These are phyloP conservation scores for Nitzschia putrida DNA, from an alignment of 108 stramenopile species.

Conservation along the genomic window DNA sequence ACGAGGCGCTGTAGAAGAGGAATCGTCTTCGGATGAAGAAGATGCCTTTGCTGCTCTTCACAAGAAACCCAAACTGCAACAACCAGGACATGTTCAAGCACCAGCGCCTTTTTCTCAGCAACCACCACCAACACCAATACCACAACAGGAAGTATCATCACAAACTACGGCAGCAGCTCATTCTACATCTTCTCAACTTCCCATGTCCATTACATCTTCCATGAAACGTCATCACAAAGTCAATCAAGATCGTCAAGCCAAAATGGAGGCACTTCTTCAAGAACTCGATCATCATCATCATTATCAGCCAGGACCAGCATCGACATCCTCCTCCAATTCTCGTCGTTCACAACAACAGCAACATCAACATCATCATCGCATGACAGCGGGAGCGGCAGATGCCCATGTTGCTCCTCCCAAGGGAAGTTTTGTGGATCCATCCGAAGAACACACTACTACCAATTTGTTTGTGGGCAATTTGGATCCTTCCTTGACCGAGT, in stretches of 20 bases:
- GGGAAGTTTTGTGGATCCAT: slow-evolving; percentile 76
- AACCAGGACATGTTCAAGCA: background rate
- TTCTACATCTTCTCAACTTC: slow-evolving; percentile 16
- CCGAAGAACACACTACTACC: slow-evolving; percentile 76
- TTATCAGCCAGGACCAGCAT: background rate
- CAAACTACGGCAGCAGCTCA: slow-evolving; percentile 8
- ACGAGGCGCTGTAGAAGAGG: slow-evolving; percentile 31
- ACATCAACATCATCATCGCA: slow-evolving; percentile 1
- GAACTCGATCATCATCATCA: slow-evolving; percentile 49
- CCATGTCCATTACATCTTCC: slow-evolving; percentile 43
- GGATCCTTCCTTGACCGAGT: slow-evolving; percentile 85
- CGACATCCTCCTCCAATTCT: slow-evolving; percentile 36
- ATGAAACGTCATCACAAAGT: slow-evolving; percentile 63
- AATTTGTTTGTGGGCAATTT: slow-evolving; percentile 90
- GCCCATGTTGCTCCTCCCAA: slow-evolving; percentile 34
- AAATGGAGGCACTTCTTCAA: slow-evolving; percentile 78
- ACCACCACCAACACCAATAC: background rate
- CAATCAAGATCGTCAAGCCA: slow-evolving; percentile 56
- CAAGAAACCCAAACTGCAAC: slow-evolving; percentile 6
- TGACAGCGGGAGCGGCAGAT: slow-evolving; percentile 53
- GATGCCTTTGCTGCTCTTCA: slow-evolving; percentile 48
- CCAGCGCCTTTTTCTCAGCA: background rate
- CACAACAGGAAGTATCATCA: background rate
- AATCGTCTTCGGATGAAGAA: slow-evolving; percentile 41
- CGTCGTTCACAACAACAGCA: too few species aligned